Conservation (phyloP, 495 filamentous ascomycete species). For the Daldinia vernicosa region DNA sequence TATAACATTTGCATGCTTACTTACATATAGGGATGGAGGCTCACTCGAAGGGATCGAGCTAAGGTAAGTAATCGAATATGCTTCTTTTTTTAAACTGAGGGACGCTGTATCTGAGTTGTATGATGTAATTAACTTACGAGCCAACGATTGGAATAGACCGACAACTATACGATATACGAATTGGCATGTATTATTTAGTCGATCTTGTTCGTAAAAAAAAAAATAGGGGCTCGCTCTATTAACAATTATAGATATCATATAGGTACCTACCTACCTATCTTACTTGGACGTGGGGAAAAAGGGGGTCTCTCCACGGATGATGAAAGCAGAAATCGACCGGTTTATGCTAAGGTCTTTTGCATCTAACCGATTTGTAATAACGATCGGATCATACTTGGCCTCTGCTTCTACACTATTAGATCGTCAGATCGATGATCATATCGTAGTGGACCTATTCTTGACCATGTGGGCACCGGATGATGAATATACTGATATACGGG, state of each 20-base stretch:
- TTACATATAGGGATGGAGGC: background rate
- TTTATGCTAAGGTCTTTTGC: conserved; percentile 26
- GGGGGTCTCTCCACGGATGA: conserved; percentile 30
- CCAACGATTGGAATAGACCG: background rate
- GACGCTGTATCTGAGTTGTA: background rate
- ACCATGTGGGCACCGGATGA: background rate
- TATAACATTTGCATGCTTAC: background rate
- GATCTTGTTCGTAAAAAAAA: conserved; percentile 24
- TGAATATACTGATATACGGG: background rate
- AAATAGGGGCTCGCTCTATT: conserved; percentile 20
- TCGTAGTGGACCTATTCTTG: conserved; percentile 26
- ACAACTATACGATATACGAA: conserved; percentile 19
- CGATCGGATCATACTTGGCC: conserved; percentile 30
- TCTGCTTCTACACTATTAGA: conserved; percentile 30
- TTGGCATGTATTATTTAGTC: conserved; percentile 8
- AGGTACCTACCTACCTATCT: background rate
- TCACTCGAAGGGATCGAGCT: background rate
- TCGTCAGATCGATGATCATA: conserved; percentile 38
- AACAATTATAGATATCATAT: conserved; percentile 24
- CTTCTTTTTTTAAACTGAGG: background rate
- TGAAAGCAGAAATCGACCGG: conserved; percentile 11
- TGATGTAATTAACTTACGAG: conserved; percentile 21
- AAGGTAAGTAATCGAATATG: conserved; percentile 1
- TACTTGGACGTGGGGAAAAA: conserved; percentile 33
- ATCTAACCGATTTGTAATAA: conserved; percentile 24